Percentiles rank a stretch among this genome's conserved stretches.
phyloP scores from a whole-genome alignment of 2,329 filamentous ascomycete genomes.

The Alternaria rosae region DNA sequence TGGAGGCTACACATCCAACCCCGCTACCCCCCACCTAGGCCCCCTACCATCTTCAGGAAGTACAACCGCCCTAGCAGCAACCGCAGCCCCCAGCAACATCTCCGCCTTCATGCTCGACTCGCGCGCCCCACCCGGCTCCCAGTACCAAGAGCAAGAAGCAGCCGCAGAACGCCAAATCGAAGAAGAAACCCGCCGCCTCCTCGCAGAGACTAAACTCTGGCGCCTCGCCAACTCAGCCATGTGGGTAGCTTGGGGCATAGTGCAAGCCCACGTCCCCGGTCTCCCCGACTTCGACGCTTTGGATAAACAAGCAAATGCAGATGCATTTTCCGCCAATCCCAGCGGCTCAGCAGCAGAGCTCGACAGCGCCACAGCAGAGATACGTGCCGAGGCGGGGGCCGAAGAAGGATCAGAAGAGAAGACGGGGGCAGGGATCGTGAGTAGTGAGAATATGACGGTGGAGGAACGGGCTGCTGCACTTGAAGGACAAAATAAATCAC shows the following conservation, averaged over 20 bases:
- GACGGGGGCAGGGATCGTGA: conserved; percentile 35
- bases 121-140: conserved; percentile 46
- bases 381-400: conserved; percentile 25
- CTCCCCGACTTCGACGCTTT: conserved; percentile 61
- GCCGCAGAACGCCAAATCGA: conserved; percentile 67
- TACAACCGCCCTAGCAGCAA: conserved; percentile 42
- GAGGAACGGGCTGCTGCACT: conserved; percentile 25
- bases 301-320: conserved; percentile 18
- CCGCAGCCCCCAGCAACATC: conserved; percentile 50
- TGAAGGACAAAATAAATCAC: too few species aligned
- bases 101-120: conserved; percentile 80
- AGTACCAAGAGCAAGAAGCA: conserved; percentile 55
- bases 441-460: conserved; percentile 31
- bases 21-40: conserved; percentile 41
- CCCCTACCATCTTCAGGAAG: conserved; percentile 44
- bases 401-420: conserved; percentile 3
- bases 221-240: conserved; percentile 84
- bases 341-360: conserved; percentile 35
- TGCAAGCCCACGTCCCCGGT: conserved; percentile 87
- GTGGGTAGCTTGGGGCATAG: conserved; percentile 96
- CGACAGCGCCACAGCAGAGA: conserved; percentile 36
- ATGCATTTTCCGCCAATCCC: not conserved
- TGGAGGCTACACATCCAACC: conserved; percentile 61
- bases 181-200: conserved; percentile 70
- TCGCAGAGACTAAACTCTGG: conserved; percentile 85